phyloP scores from a whole-genome alignment of 495 filamentous ascomycete species.

The Thozetella sp. region DNA sequence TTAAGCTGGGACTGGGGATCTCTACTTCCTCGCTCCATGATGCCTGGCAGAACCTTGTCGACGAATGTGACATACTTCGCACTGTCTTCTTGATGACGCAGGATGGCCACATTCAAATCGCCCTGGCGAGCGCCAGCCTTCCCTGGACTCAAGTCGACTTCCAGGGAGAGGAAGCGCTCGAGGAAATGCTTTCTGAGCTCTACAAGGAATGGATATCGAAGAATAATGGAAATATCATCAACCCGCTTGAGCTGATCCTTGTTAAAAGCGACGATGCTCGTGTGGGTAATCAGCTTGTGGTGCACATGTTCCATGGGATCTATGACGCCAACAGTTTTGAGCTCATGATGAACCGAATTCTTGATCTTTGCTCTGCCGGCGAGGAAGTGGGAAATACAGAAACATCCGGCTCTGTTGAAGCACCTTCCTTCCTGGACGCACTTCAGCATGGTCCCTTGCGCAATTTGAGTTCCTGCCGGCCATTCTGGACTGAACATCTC shows the following conservation, averaged over 20 bases:
- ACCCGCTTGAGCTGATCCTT: slow-evolving; percentile 40
- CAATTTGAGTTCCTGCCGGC: slow-evolving; percentile 50
- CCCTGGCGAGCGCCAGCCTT: slow-evolving; percentile 43
- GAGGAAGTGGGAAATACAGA: slow-evolving; percentile 4
- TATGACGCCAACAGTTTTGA: slow-evolving; percentile 85
- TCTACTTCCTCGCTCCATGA: slow-evolving; percentile 40
- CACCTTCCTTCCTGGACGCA: slow-evolving; percentile 50
- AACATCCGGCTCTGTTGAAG: slow-evolving; percentile 2
- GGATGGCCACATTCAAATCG: slow-evolving; percentile 74
- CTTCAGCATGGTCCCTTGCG: slow-evolving; percentile 60
- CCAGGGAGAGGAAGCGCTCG: slow-evolving; percentile 24
- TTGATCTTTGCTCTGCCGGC: slow-evolving; percentile 35
- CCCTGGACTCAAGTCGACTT: slow-evolving; percentile 46
- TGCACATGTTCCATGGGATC: slow-evolving; percentile 81
- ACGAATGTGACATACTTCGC: slow-evolving; percentile 59
- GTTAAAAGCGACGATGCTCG: slow-evolving; percentile 18
- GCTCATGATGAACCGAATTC: slow-evolving; percentile 62
- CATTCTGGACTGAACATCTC: slow-evolving; percentile 71
- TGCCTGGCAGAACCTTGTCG: slow-evolving; percentile 53
- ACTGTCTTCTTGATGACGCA: slow-evolving; percentile 65
- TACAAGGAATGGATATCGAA: slow-evolving; percentile 41
- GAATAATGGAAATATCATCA: slow-evolving; percentile 21
- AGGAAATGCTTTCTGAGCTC: slow-evolving; percentile 21
- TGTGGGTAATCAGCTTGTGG: slow-evolving; percentile 40
- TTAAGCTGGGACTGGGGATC: slow-evolving; percentile 45